Conservation (phyloP, 768 basidiomycete genomes). For the Cyathus striatus region DNA sequence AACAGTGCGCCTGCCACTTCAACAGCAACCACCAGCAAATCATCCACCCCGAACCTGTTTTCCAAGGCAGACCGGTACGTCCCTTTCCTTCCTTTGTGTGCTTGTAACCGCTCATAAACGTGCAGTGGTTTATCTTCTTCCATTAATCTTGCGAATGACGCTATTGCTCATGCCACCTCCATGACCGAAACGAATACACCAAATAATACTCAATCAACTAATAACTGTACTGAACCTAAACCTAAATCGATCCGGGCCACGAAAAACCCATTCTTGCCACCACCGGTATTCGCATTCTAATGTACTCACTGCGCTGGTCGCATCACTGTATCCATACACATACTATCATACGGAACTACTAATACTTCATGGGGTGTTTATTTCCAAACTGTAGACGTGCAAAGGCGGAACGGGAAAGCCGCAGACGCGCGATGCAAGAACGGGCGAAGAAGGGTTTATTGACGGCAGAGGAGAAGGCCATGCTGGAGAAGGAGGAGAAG, state of each 20-base stretch:
- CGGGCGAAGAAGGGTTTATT: slow-evolving; percentile 74
- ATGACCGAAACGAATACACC: slow-evolving; percentile 3
- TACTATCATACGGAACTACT: slow-evolving; percentile 20
- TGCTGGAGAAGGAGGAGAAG: slow-evolving; percentile 48
- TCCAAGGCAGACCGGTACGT: slow-evolving; percentile 66
- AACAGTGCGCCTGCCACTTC: slow-evolving; percentile 11
- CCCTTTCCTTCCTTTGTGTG: slow-evolving; percentile 14
- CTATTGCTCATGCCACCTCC: neutral
- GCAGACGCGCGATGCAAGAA: slow-evolving; percentile 62
- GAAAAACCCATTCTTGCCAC: slow-evolving; percentile 53
- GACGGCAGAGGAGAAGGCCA: slow-evolving; percentile 59
- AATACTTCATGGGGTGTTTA: slow-evolving; percentile 4
- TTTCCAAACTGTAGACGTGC: slow-evolving; percentile 48
- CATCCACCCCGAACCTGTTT: slow-evolving; percentile 25
- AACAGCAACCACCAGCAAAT: slow-evolving; percentile 11
- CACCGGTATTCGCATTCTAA: slow-evolving; percentile 63
- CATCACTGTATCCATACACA: slow-evolving; percentile 8
- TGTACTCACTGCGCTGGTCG: slow-evolving; percentile 16
- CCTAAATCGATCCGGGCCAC: slow-evolving; percentile 31
- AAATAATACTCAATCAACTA: slow-evolving; percentile 10
- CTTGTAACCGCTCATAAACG: slow-evolving; percentile 61
- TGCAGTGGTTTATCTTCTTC: slow-evolving; percentile 33
- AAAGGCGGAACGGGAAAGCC: slow-evolving; percentile 68
- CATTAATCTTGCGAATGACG: neutral
- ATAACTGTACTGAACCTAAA: slow-evolving; percentile 14